These are phyloP conservation scores for Vachellia pachyceras DNA, from an alignment of 306 rosid species.

Conservation along the genomic window DNA sequence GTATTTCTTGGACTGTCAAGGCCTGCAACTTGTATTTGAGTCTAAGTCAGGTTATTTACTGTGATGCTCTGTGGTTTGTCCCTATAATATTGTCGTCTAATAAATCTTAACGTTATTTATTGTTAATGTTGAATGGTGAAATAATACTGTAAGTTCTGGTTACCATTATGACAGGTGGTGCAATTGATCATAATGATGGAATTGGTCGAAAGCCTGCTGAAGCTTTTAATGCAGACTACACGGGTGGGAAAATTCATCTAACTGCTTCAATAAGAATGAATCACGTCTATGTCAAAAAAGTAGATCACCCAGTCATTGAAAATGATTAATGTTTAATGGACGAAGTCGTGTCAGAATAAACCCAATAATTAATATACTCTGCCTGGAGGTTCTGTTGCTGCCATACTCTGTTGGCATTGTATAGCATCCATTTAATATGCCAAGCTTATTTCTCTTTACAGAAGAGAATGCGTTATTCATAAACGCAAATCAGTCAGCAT, in stretches of 20 bases:
- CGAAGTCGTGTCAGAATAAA: conserved; percentile 6
- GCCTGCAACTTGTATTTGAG: conserved; percentile 75
- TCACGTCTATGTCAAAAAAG: conserved; percentile 27
- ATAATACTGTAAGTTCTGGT: conserved; percentile 26
- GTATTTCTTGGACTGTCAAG: conserved; percentile 74
- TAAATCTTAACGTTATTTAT: background rate
- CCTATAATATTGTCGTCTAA: conserved; percentile 1
- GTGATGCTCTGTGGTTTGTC: conserved; percentile 30
- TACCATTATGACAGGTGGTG: conserved; percentile 43
- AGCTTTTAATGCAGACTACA: conserved; percentile 35
- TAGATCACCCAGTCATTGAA: conserved; percentile 11
- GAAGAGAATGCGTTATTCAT: conserved; percentile 35
- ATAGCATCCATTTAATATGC: conserved; percentile 23
- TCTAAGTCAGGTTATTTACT: conserved; percentile 67
- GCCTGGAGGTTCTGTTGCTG: conserved; percentile 27
- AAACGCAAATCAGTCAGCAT: conserved; percentile 44
- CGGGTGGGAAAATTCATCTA: conserved; percentile 39
- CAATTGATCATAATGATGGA: conserved; percentile 31
- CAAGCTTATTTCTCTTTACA: conserved; percentile 40
- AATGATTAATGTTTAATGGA: background rate
- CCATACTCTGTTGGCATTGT: conserved; percentile 10
- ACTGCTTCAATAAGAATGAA: conserved; percentile 40
- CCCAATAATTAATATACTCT: conserved; percentile 22
- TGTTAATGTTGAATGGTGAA: conserved; percentile 10
- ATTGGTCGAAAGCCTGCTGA: conserved; percentile 36